phyloP scores from a whole-genome alignment of 1,284 basidiomycete genomes.

The Puccinia novopanici region DNA sequence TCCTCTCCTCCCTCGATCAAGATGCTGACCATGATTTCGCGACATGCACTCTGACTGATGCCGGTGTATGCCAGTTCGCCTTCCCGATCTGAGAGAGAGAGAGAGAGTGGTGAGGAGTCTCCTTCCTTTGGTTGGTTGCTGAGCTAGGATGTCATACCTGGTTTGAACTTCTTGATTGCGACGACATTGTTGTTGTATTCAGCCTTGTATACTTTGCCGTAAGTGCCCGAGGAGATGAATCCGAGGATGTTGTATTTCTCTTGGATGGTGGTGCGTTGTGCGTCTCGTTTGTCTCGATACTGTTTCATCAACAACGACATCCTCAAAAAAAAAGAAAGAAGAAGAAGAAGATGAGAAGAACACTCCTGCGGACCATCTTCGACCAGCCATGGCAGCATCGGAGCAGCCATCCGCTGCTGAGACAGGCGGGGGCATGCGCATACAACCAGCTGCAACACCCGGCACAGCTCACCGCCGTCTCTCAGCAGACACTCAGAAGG shows the following conservation, averaged over 20 bases:
- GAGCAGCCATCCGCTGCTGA: no score
- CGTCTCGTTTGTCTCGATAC: slow-evolving; percentile 24
- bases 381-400: background rate
- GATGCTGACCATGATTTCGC: slow-evolving; percentile 81
- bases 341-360: no score
- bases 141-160: slow-evolving; percentile 57
- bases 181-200: slow-evolving; percentile 63
- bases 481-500: slow-evolving; percentile 4
- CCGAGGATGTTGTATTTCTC: slow-evolving; percentile 79
- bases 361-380: background rate
- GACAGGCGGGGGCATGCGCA: background rate
- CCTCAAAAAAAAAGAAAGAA: no score
- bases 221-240: slow-evolving; percentile 97
- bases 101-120: background rate
- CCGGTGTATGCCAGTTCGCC: slow-evolving; percentile 76
- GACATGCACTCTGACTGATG: slow-evolving; percentile 92
- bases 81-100: slow-evolving; percentile 52
- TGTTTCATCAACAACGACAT: slow-evolving; percentile 14
- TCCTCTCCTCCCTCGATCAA: background rate
- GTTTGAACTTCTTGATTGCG: slow-evolving; percentile 99
- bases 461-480: background rate
- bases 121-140: no score
- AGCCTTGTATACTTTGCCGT: slow-evolving; percentile 94
- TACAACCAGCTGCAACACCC: background rate
- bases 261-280: slow-evolving; percentile 30